Percentiles rank a stretch among this genome's conserved stretches.
phyloP scores from a whole-genome alignment of 805 yeast species.

The Saturnispora bothae region DNA sequence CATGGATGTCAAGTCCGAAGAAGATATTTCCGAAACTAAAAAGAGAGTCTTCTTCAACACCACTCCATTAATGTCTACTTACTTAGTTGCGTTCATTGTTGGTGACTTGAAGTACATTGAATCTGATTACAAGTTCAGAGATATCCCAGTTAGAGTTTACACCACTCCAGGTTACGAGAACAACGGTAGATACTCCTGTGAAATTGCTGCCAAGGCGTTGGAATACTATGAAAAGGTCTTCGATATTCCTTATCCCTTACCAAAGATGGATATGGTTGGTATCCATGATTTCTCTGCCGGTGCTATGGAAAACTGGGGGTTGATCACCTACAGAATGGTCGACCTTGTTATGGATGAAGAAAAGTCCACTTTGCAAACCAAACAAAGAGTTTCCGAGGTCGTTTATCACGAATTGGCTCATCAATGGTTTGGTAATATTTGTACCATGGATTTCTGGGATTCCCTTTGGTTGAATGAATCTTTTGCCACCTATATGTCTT shows the following conservation, averaged over 20 bases:
- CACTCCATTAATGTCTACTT: slow-evolving; percentile 47
- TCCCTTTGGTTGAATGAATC: slow-evolving; percentile 87
- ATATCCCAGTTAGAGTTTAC: slow-evolving; percentile 42
- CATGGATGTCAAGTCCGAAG: slow-evolving; percentile 31
- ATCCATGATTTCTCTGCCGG: slow-evolving; percentile 74
- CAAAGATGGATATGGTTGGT: slow-evolving; percentile 74
- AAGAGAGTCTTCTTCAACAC: slow-evolving; percentile 32
- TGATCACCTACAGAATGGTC: slow-evolving; percentile 57
- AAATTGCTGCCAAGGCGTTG: slow-evolving; percentile 41
- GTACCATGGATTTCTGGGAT: slow-evolving; percentile 93
- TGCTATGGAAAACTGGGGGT: slow-evolving; percentile 91
- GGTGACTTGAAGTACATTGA: slow-evolving; percentile 50
- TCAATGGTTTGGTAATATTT: slow-evolving; percentile 87
- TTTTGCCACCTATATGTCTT: slow-evolving; percentile 82
- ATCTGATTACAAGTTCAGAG: slow-evolving; percentile 34
- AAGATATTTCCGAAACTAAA: slow-evolving; percentile 11
- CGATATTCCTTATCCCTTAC: slow-evolving; percentile 59
- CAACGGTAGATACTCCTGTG: slow-evolving; percentile 39
- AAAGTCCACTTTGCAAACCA: slow-evolving; percentile 39
- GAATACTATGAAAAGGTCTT: slow-evolving; percentile 42
- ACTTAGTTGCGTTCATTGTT: slow-evolving; percentile 46
- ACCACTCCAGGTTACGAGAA: slow-evolving; percentile 40
- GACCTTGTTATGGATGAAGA: slow-evolving; percentile 41
- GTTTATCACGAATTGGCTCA: slow-evolving; percentile 86
- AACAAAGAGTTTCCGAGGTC: slow-evolving; percentile 71